Evolutionary conservation across 1,284 basidiomycete species (phyloP).

Genomic region (Cronartium ribicola): DNA sequence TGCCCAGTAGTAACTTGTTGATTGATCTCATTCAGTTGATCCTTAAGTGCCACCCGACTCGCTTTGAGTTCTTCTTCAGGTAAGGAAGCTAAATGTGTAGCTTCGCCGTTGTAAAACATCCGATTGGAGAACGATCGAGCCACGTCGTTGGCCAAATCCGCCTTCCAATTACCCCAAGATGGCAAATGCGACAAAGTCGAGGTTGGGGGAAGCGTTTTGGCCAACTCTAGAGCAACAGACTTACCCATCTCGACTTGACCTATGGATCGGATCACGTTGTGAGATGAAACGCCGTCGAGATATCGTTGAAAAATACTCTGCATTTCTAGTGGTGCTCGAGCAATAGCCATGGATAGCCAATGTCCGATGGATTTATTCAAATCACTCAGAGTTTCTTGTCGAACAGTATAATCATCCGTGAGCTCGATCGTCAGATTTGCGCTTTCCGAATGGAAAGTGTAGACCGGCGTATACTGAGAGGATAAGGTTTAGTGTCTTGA

Average conservation of each 20-base stretch:
- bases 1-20: constrained; percentile 18
- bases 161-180: constrained; percentile 17
- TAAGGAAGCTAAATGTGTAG: constrained; percentile 31
- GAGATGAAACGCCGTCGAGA: constrained; percentile 38
- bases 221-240: constrained; percentile 77
- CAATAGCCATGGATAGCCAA: constrained; percentile 81
- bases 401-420: constrained; percentile 77
- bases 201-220: constrained; percentile 53
- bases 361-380: constrained; percentile 68
- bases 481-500: not conserved
- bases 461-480: constrained; percentile 75
- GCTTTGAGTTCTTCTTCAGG: constrained; percentile 18
- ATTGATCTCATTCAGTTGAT: constrained; percentile 16
- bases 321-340: constrained; percentile 82
- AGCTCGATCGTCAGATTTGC: constrained; percentile 70
- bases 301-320: constrained; percentile 77
- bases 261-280: constrained; percentile 15
- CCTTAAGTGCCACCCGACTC: constrained; percentile 17
- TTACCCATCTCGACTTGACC: constrained; percentile 76
- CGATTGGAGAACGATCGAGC: constrained; percentile 35
- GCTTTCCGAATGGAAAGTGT: constrained; percentile 72
- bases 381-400: constrained; percentile 75
- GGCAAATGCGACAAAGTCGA: not conserved
- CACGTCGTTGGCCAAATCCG: constrained; percentile 29
- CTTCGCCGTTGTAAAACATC: constrained; percentile 42